Percentiles rank a stretch among this genome's conserved stretches.
Conservation (phyloP, 257 asterid species). For the Eucommia ulmoides region DNA sequence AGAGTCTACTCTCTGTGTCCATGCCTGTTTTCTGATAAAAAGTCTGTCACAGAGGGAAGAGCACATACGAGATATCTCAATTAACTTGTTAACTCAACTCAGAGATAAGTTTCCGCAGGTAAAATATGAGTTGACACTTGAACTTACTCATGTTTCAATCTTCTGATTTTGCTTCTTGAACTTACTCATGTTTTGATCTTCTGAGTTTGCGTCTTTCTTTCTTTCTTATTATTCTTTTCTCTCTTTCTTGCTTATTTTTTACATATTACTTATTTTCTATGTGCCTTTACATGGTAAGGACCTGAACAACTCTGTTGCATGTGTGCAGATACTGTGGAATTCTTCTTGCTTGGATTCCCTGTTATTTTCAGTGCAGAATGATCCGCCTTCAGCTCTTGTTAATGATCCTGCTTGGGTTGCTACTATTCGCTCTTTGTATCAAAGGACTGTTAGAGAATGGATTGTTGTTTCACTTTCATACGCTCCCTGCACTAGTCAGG, state of each 20-base stretch:
- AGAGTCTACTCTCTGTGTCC: slow-evolving; percentile 72
- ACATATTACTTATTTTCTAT: slow-evolving; percentile 1
- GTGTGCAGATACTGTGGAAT: slow-evolving; percentile 79
- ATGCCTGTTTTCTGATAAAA: slow-evolving; percentile 89
- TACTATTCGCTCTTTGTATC: slow-evolving; percentile 82
- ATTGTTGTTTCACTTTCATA: slow-evolving; percentile 81
- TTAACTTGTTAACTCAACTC: slow-evolving; percentile 70
- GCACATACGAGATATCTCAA: slow-evolving; percentile 74
- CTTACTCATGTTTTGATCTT: not conserved
- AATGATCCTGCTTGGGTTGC: slow-evolving; percentile 94
- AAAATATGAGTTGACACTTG: slow-evolving; percentile 2
- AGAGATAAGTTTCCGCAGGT: slow-evolving; percentile 97
- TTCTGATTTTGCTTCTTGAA: not conserved
- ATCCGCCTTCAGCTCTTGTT: slow-evolving; percentile 78
- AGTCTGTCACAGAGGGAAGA: slow-evolving; percentile 94
- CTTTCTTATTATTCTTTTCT: slow-evolving; percentile 5
- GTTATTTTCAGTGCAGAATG: slow-evolving; percentile 78
- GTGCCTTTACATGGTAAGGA: slow-evolving; percentile 16
- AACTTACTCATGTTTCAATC: not conserved
- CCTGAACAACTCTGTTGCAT: slow-evolving; percentile 11
- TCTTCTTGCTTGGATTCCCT: slow-evolving; percentile 85
- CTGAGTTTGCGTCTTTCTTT: not conserved
- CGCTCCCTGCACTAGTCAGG: slow-evolving; percentile 99
- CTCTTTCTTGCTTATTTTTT: slow-evolving; percentile 3
- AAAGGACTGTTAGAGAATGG: slow-evolving; percentile 90